Percentiles rank a stretch among this genome's conserved stretches.
These are phyloP conservation scores for Fraxinus paxiana DNA, from an alignment of 305 asterid species.

Conservation along the genomic window DNA sequence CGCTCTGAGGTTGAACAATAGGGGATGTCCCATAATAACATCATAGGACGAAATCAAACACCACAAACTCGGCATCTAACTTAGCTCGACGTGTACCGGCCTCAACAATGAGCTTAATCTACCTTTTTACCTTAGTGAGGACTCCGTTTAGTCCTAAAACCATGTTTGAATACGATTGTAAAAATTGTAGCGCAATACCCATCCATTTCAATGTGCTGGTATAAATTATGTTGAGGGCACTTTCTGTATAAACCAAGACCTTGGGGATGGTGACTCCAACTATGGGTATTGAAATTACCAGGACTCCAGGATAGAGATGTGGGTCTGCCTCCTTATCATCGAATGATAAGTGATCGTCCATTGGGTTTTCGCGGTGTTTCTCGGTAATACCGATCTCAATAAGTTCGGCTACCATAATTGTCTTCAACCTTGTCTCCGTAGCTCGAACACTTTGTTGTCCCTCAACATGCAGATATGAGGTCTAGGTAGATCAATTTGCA, in stretches of 20 bases:
- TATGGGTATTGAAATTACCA: not conserved
- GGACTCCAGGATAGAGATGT: not conserved
- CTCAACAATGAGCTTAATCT: not conserved
- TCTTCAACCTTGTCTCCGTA: not conserved
- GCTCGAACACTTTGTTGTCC: not conserved
- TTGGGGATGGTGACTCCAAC: not conserved
- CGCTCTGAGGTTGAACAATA: not conserved
- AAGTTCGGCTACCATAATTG: not conserved
- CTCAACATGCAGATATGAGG: not conserved
- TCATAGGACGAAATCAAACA: not conserved
- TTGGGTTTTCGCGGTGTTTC: not conserved
- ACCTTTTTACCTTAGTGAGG: not conserved
- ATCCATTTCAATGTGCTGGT: not conserved
- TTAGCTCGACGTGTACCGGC: not conserved
- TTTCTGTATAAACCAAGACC: not conserved
- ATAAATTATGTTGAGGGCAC: not conserved
- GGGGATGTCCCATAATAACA: not conserved
- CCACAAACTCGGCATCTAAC: not conserved
- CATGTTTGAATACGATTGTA: not conserved
- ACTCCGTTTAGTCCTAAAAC: not conserved
- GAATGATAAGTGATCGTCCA: not conserved
- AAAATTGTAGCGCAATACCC: not conserved
- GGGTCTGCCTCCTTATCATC: not conserved
- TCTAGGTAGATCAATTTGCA: not conserved
- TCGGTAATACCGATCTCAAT: no score